Conservation (phyloP, 164 flowering plant species). For the Umbilicus rupestris region DNA sequence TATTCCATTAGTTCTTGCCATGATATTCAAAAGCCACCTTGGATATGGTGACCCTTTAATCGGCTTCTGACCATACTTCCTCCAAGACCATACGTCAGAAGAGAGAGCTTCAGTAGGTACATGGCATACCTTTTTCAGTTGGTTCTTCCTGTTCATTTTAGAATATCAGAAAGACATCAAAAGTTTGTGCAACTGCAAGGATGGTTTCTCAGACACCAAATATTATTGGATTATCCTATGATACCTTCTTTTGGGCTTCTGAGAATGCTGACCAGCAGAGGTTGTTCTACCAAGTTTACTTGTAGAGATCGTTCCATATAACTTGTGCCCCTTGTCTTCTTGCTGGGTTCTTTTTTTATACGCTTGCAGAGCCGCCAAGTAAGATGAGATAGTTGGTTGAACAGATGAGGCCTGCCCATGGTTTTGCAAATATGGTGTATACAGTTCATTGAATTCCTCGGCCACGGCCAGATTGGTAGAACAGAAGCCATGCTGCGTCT, state of each 20-base stretch:
- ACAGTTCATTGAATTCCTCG: neutral
- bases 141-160: constrained; percentile 53
- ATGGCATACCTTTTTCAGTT: constrained; percentile 66
- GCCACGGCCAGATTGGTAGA: neutral
- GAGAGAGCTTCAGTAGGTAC: constrained; percentile 72
- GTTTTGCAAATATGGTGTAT: neutral
- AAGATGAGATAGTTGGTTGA: constrained; percentile 6
- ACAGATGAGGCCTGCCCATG: neutral
- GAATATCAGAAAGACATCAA: neutral
- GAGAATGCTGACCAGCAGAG: constrained; percentile 15
- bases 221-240: neutral
- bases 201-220: neutral
- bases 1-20: neutral
- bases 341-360: neutral
- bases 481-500: neutral
- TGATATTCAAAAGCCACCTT: constrained; percentile 30
- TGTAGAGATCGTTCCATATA: constrained; percentile 1
- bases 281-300: no score
- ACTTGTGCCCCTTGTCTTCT: neutral
- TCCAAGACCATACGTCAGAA: constrained; percentile 92
- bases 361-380: neutral
- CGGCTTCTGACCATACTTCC: constrained; percentile 97
- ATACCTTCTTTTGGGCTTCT: constrained; percentile 66
- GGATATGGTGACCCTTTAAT: constrained; percentile 96
- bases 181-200: no score